Evolutionary conservation across 2,329 filamentous ascomycete genomes (phyloP).

Genomic region (Microthyrium microscopicum): DNA sequence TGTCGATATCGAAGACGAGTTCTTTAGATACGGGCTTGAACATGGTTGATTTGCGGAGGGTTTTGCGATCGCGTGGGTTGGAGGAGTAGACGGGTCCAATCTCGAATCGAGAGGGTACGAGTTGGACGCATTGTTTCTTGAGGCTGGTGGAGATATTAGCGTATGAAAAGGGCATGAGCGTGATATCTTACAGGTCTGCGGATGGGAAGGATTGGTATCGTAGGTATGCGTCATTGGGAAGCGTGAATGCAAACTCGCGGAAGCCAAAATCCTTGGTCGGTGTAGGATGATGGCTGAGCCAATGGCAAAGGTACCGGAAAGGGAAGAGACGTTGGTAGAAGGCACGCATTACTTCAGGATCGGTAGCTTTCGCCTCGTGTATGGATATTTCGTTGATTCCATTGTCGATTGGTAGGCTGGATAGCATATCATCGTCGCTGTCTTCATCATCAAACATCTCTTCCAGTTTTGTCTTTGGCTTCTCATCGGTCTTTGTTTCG

Average conservation of each 20-base stretch:
- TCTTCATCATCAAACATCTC: conserved; percentile 44
- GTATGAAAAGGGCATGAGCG: conserved; percentile 19
- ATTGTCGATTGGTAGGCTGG: conserved; percentile 25
- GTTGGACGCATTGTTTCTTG: conserved; percentile 75
- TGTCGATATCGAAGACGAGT: conserved; percentile 96
- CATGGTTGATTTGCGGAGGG: conserved; percentile 57
- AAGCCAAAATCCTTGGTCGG: conserved; percentile 80
- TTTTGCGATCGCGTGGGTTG: conserved; percentile 87
- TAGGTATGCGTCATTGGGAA: conserved; percentile 83
- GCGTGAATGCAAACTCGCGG: conserved; percentile 88
- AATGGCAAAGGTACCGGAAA: conserved; percentile 88
- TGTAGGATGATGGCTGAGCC: conserved; percentile 84
- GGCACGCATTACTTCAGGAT: conserved; percentile 73
- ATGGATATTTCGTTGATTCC: not conserved
- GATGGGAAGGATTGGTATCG: conserved; percentile 72
- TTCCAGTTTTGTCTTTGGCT: conserved; percentile 30
- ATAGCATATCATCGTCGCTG: conserved; percentile 40
- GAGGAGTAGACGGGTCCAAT: conserved; percentile 94
- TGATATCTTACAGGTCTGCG: conserved; percentile 47
- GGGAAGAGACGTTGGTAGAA: conserved; percentile 96
- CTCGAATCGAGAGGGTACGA: conserved; percentile 89
- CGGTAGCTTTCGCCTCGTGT: conserved; percentile 28
- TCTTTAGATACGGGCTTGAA: conserved; percentile 87
- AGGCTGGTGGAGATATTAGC: not conserved
- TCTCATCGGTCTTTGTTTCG: no score